Base-by-base conservation (phyloP, 1,284 basidiomycete genomes). In the Prillingera fragicola region DNA sequence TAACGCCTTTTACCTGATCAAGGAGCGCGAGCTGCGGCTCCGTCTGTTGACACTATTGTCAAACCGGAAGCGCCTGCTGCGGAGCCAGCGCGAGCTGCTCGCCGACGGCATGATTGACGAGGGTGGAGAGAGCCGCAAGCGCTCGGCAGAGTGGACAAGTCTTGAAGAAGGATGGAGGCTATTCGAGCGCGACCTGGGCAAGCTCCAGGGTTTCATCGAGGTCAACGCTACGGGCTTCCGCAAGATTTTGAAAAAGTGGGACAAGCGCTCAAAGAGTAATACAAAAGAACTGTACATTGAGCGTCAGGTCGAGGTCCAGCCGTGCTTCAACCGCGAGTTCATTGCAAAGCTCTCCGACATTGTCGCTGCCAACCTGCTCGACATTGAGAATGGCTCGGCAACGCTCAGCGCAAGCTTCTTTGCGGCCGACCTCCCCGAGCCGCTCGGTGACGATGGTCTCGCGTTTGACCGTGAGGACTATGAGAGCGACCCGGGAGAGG, bases 211-310 rank as follows among this genome's bases (percentile, higher is more conserved):
- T 71, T 99, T 95, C 63, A 84, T 99, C 57, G 95, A 99, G 72
- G 87, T 97, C 65, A 99, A 98, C 68, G 95, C 88, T 1, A 92
- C 84, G 4, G 95, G 92, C 2, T 98, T 98, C 71, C 81, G 94
- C 40, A 98, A 98, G 71, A 98, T 99, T 43, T 73, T 97, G 53
- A 98, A 99, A 65, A 99, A 99, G 68, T 99, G 91, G 81, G 95
- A 98, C 74, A 99, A 98, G 73, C 81, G 88, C 44, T 91, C 87
- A 29, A 97, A 86, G 55, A 91, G 85, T 13, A 85, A 84, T 26
- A 97, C 87, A 14, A 97, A 95, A 70, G 95, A 99, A 67, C 77
- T 98, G 10, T 98, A 98, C 70, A 80, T 99, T 26, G 82, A 90
- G 40, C 83, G 95, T 26, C 95, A 98, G 70, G 94, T 99, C 10